These are phyloP conservation scores for Ensete glaucum DNA, from an alignment of 176 grass and related monocot species.

Conservation along the genomic window DNA sequence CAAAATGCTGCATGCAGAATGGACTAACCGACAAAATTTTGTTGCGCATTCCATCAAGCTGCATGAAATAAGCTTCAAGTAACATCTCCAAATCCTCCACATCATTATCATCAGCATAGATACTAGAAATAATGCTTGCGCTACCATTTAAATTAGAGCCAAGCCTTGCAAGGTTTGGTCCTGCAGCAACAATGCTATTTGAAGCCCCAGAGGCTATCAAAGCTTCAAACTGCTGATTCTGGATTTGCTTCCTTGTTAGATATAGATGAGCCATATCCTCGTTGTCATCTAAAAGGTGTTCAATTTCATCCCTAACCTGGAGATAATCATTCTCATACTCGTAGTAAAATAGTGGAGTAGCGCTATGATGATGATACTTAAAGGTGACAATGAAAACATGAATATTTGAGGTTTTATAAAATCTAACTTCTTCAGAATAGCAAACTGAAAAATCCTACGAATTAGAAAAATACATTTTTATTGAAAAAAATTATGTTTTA, in stretches of 20 bases:
- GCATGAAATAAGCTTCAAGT: slow-evolving; percentile 99
- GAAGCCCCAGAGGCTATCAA: slow-evolving; percentile 66
- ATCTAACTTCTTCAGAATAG: not conserved
- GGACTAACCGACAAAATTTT: slow-evolving; percentile 89
- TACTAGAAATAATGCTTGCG: slow-evolving; percentile 68
- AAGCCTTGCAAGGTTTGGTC: slow-evolving; percentile 37
- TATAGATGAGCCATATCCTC: slow-evolving; percentile 94
- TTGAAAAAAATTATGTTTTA: not conserved
- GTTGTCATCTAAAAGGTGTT: slow-evolving; percentile 97
- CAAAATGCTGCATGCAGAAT: not conserved
- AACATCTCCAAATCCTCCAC: slow-evolving; percentile 98
- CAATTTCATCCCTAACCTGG: slow-evolving; percentile 97
- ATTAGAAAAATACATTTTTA: not conserved
- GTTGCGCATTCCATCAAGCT: slow-evolving; percentile 94
- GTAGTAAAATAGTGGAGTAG: not conserved
- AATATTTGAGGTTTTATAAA: not conserved
- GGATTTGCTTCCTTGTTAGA: slow-evolving; percentile 91
- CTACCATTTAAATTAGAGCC: slow-evolving; percentile 56
- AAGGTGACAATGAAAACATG: not conserved
- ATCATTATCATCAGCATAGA: slow-evolving; percentile 76
- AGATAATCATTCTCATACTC: not conserved
- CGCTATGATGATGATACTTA: not conserved
- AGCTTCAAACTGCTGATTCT: slow-evolving; percentile 82
- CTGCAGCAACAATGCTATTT: slow-evolving; percentile 60
- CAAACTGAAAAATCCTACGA: not conserved